Base-by-base conservation (phyloP, 179 eudicot species). In the Carnegiea gigantea region DNA sequence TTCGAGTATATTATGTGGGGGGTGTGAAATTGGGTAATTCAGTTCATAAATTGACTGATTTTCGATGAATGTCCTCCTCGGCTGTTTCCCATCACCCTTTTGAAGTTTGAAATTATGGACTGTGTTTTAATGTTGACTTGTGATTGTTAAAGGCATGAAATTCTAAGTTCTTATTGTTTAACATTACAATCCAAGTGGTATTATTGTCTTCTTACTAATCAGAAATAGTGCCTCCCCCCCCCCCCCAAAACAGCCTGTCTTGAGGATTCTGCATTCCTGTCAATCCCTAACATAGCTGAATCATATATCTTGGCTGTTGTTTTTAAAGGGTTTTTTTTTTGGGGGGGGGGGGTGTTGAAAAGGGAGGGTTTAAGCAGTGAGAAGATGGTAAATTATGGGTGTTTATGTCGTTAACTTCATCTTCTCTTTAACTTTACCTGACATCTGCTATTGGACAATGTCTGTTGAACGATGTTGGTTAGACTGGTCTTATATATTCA, bases 21-120 rank as follows among this genome's bases (percentile, higher is more conserved):
- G 30, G 70, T 76, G 0, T 26, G 75, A 49, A 70, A 43, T 82
- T 6, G 23, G 43, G 17, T 21, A 68, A 67, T 81, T 81, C 60
- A 76, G 68, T 49, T 6, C 10, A 24, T 24, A 80, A 60, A 28
- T 60, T 59, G 73, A 18, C 24, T 73, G 33, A 57, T 72, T 15
- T 5, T n/a, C 70, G 3, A 59, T 65, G 8, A 23, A n/a, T 70
- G 15, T 36, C 6, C 44, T 18, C 2, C 30, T 62, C 3, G 1
- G 28, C 4, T 21, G 7, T 70, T 70, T 28, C 38, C 33, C n/a
- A 17, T 33, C 64, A 3, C 1, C 26, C 2, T 15, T 9, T 30
- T 0, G 28, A 76, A 57, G 40, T 0, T 60, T 57, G 48, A 18
- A 57, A 30, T 49, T 14, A 14, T 23, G 38, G 62, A 10, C 11